A percentile compares a stretch with the other conserved stretches of the same genome.
Conservation (phyloP, 2,329 filamentous ascomycete species). For the Cadophora gregata region DNA sequence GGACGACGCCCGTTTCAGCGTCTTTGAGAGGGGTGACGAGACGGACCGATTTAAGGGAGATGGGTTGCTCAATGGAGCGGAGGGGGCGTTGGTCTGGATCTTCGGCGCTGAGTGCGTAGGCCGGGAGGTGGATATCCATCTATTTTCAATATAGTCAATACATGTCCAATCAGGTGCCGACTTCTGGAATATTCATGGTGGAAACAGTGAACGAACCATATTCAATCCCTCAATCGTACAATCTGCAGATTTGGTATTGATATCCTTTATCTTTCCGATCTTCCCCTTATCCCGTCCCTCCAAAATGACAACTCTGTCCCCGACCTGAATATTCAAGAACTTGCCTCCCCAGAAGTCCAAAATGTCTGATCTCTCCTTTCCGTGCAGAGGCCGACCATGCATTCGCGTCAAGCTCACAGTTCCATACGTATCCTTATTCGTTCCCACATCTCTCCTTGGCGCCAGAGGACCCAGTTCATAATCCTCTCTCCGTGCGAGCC, state of each 20-base stretch:
- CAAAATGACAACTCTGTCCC: slow-evolving; percentile 83
- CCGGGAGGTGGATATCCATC: slow-evolving; percentile 50
- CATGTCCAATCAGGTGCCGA: slow-evolving; percentile 8
- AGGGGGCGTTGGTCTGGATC: slow-evolving; percentile 49
- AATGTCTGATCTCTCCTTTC: slow-evolving; percentile 34
- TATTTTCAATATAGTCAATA: slow-evolving; percentile 31
- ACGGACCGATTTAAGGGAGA: slow-evolving; percentile 76
- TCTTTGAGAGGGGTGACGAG: slow-evolving; percentile 80
- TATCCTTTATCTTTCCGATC: slow-evolving; percentile 72
- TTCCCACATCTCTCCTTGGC: slow-evolving; percentile 75
- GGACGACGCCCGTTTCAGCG: slow-evolving; percentile 64
- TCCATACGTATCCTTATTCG: slow-evolving; percentile 62
- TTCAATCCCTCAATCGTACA: slow-evolving; percentile 68
- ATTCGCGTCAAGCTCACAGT: slow-evolving; percentile 50
- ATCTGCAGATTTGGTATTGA: slow-evolving; percentile 61
- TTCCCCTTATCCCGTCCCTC: slow-evolving; percentile 81
- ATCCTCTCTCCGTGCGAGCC: slow-evolving; percentile 70
- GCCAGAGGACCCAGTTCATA: slow-evolving; percentile 80
- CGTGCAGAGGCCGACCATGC: slow-evolving; percentile 40
- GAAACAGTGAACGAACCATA: slow-evolving; percentile 65
- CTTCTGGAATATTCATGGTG: not conserved
- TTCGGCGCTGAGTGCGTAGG: slow-evolving; percentile 49
- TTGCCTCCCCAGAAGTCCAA: slow-evolving; percentile 47
- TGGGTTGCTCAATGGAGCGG: slow-evolving; percentile 56
- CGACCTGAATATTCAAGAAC: slow-evolving; percentile 66